A percentile compares a stretch with the other conserved stretches of the same genome.
Evolutionary conservation across 768 basidiomycete species (phyloP).

Genomic region (Zangia roseola): DNA sequence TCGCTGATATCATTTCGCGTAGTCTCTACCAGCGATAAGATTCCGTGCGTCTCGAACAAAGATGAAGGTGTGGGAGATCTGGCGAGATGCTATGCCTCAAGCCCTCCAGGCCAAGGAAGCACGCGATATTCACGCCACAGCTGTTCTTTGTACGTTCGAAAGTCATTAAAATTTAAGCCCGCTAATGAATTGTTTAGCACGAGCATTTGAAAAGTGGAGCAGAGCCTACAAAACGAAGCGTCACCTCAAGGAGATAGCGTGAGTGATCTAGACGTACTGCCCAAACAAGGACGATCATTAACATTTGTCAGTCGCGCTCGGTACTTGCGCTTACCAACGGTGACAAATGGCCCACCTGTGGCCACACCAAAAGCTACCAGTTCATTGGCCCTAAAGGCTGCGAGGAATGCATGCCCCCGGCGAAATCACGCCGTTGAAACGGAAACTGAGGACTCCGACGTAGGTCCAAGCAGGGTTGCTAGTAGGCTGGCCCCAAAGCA

Average conservation of each 20-base stretch:
- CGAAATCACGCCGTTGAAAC: conserved; percentile 25
- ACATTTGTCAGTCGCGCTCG: conserved; percentile 63
- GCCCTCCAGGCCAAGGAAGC: conserved; percentile 66
- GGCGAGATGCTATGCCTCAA: conserved; percentile 70
- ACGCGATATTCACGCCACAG: conserved; percentile 54
- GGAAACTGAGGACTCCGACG: conserved; percentile 33
- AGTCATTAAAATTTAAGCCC: background rate
- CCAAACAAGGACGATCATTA: conserved; percentile 26
- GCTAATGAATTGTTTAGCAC: conserved; percentile 36
- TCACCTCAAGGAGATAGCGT: conserved; percentile 82
- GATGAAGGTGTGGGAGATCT: conserved; percentile 58
- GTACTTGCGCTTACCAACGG: conserved; percentile 71
- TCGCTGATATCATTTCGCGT: conserved; percentile 11
- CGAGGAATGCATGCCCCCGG: conserved; percentile 33
- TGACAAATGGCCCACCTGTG: conserved; percentile 39
- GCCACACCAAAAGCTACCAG: conserved; percentile 30
- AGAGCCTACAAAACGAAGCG: conserved; percentile 66
- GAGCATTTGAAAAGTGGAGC: conserved; percentile 64
- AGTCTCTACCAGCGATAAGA: conserved; percentile 79
- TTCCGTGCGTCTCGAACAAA: conserved; percentile 67
- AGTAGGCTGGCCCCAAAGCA: conserved; percentile 27
- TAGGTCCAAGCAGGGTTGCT: conserved; percentile 24
- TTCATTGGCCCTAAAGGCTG: conserved; percentile 24
- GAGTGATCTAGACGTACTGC: conserved; percentile 35
- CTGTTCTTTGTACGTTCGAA: conserved; percentile 54